Evolutionary conservation across 768 basidiomycete genomes (phyloP).

Genomic region (Daedalea quercina): DNA sequence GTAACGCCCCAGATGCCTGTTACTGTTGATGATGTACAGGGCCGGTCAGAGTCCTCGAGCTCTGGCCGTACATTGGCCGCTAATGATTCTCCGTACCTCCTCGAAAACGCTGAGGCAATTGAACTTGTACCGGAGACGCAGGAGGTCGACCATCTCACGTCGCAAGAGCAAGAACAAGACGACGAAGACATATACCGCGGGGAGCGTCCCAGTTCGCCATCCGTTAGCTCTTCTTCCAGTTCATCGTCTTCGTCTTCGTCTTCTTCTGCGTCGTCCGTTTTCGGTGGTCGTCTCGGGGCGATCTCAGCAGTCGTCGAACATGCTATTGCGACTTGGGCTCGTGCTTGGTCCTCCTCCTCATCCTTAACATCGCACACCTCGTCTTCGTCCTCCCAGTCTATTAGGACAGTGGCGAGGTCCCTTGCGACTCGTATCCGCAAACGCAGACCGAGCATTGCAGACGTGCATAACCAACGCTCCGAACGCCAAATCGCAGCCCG

Average conservation of each 20-base stretch:
- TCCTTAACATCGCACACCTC: conserved; percentile 38
- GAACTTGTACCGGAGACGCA: neutral
- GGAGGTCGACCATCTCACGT: neutral
- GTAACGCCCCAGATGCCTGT: conserved; percentile 4
- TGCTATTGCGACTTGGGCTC: conserved; percentile 69
- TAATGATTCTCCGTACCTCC: neutral
- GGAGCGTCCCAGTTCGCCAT: conserved; percentile 30
- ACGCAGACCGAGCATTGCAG: conserved; percentile 42
- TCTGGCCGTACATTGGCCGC: neutral
- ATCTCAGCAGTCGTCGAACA: conserved; percentile 56
- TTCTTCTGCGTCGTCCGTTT: conserved; percentile 30
- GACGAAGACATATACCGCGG: conserved; percentile 60
- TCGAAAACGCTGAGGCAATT: neutral
- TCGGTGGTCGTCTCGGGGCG: conserved; percentile 27
- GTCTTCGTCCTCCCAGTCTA: conserved; percentile 29
- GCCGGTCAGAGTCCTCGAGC: neutral
- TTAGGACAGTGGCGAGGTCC: conserved; percentile 26
- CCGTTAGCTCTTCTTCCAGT: conserved; percentile 21
- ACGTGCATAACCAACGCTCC: conserved; percentile 45
- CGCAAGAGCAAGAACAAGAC: conserved; percentile 16
- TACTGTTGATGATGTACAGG: neutral
- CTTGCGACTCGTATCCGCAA: conserved; percentile 31
- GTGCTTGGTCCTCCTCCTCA: conserved; percentile 38
- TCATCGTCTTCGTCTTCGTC: conserved; percentile 32
- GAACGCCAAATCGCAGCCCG: conserved; percentile 56